phyloP scores from a whole-genome alignment of 2,329 filamentous ascomycete species.

The Colletotrichum gigasporum region DNA sequence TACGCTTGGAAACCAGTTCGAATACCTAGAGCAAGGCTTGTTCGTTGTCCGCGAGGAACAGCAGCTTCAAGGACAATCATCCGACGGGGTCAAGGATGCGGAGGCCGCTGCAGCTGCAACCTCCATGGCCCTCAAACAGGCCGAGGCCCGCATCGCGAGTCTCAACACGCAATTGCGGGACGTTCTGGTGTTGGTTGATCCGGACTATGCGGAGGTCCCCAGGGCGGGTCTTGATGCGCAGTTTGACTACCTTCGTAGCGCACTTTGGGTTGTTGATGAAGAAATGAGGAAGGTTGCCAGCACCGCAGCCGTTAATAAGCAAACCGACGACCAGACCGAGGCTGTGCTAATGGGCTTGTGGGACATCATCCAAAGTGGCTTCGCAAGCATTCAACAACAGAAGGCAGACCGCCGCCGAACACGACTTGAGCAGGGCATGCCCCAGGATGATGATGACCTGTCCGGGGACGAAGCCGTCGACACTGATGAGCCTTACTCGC shows the following conservation, averaged over 20 bases:
- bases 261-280: conserved; percentile 59
- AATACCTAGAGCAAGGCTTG: conserved; percentile 76
- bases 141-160: conserved; percentile 64
- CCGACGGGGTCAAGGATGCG: conserved; percentile 34
- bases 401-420: conserved; percentile 63
- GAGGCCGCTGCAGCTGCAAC: conserved; percentile 36
- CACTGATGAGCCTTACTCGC: conserved; percentile 70
- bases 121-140: conserved; percentile 45
- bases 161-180: conserved; percentile 73
- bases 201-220: conserved; percentile 67
- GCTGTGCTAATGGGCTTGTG: conserved; percentile 63
- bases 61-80: conserved; percentile 48
- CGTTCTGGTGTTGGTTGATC: conserved; percentile 59
- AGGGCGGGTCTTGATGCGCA: conserved; percentile 72
- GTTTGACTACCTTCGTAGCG: conserved; percentile 72
- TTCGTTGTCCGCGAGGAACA: conserved; percentile 68
- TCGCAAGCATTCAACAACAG: conserved; percentile 63
- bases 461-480: conserved; percentile 70
- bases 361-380: conserved; percentile 65
- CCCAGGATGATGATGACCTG: conserved; percentile 68
- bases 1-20: conserved; percentile 66
- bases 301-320: conserved; percentile 41
- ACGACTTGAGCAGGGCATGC: conserved; percentile 65
- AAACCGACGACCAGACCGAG: conserved; percentile 65
- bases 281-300: conserved; percentile 49